phyloP scores from a whole-genome alignment of 805 yeast genomes.

The Tetrapisispora phaffii region DNA sequence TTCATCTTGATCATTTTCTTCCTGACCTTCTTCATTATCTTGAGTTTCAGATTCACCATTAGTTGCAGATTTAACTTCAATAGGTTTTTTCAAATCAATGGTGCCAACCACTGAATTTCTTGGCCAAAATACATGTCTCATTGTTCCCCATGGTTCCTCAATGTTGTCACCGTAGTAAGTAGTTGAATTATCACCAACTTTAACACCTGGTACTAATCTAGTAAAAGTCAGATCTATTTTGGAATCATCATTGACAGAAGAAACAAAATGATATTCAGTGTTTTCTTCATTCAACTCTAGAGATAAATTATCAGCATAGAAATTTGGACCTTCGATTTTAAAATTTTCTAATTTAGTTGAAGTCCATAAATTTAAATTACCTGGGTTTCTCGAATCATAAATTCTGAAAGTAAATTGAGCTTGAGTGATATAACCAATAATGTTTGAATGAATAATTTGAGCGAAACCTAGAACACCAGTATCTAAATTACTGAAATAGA shows the following conservation, averaged over 20 bases:
- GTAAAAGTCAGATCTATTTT: conserved; percentile 58
- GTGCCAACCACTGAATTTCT: conserved; percentile 65
- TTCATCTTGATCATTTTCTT: conserved; percentile 8
- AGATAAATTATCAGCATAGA: conserved; percentile 65
- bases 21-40: background rate
- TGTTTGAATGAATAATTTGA: conserved; percentile 87
- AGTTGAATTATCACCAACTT: conserved; percentile 81
- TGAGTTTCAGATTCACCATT: conserved; percentile 9
- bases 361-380: conserved; percentile 55
- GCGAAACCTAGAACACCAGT: conserved; percentile 75
- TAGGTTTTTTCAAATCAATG: conserved; percentile 34
- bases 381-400: conserved; percentile 32
- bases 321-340: conserved; percentile 60
- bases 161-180: conserved; percentile 80
- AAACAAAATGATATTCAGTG: conserved; percentile 43
- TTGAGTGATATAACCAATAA: conserved; percentile 77
- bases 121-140: conserved; percentile 97
- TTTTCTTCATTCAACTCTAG: conserved; percentile 51
- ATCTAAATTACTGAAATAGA: conserved; percentile 62
- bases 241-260: conserved; percentile 60
- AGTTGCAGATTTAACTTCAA: background rate
- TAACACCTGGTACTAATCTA: conserved; percentile 65
- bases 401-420: conserved; percentile 92
- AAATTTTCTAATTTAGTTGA: conserved; percentile 82
- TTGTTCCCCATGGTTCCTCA: conserved; percentile 88